Evolutionary conservation across 2,329 filamentous ascomycete genomes (phyloP).

Genomic region (Karstenula rhodostoma): DNA sequence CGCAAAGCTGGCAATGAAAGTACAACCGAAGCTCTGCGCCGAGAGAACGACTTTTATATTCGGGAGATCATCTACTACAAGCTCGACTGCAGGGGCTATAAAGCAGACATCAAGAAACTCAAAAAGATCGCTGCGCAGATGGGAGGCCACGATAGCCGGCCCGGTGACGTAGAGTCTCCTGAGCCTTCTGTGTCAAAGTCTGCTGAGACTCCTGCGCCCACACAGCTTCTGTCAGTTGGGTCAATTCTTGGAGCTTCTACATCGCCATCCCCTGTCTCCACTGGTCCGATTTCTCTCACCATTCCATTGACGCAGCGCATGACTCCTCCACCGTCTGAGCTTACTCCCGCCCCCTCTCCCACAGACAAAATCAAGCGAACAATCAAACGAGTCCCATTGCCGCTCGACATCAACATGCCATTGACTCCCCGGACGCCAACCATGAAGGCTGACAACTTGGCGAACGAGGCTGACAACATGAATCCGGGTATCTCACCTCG

Average conservation of each 20-base stretch:
- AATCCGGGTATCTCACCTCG: slow-evolving; percentile 33
- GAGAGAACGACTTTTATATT: slow-evolving; percentile 54
- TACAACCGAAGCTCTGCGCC: slow-evolving; percentile 42
- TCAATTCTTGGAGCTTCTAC: slow-evolving; percentile 31
- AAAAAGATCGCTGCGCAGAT: slow-evolving; percentile 38
- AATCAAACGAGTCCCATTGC: slow-evolving; percentile 17
- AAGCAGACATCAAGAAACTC: slow-evolving; percentile 48
- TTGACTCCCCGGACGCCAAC: slow-evolving; percentile 30
- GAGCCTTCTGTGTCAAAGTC: slow-evolving; percentile 34
- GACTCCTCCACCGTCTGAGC: slow-evolving; percentile 23
- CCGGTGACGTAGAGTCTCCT: slow-evolving; percentile 39
- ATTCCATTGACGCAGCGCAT: slow-evolving; percentile 20
- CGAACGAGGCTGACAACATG: slow-evolving; percentile 28
- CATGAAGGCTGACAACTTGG: slow-evolving; percentile 19
- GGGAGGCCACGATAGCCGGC: slow-evolving; percentile 31
- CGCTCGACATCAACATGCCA: slow-evolving; percentile 20
- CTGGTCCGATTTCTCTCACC: slow-evolving; percentile 21
- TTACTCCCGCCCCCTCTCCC: slow-evolving; percentile 22
- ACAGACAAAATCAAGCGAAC: slow-evolving; percentile 13
- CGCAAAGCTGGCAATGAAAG: slow-evolving; percentile 17
- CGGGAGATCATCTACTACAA: slow-evolving; percentile 60
- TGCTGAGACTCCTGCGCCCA: slow-evolving; percentile 32
- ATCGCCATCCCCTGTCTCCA: slow-evolving; percentile 29
- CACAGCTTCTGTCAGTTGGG: slow-evolving; percentile 26
- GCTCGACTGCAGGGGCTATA: slow-evolving; percentile 58